Evolutionary conservation across 306 rosid genomes (phyloP).

Genomic region (Pterocarpus macrocarpus): DNA sequence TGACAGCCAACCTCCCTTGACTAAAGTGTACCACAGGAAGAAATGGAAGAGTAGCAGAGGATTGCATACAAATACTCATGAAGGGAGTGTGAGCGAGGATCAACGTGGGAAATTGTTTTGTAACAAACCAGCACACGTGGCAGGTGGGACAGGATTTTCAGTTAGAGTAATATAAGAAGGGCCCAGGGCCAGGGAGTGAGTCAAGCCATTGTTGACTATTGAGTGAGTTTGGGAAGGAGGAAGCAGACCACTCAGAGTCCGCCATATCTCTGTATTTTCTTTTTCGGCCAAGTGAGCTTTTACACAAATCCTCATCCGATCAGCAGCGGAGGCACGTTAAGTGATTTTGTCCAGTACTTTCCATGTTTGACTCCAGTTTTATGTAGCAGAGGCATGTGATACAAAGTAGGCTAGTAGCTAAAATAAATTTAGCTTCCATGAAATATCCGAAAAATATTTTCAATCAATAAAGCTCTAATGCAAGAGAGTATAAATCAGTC

Average conservation of each 20-base stretch:
- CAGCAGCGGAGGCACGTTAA: background rate
- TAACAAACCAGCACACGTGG: background rate
- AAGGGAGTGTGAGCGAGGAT: slow-evolving; percentile 15
- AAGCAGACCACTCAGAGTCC: slow-evolving; percentile 20
- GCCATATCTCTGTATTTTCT: background rate
- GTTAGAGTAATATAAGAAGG: background rate
- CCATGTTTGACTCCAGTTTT: slow-evolving; percentile 29
- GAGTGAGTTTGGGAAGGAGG: slow-evolving; percentile 14
- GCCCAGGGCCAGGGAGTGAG: background rate
- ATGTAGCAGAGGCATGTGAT: background rate
- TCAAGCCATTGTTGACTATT: background rate
- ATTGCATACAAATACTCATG: slow-evolving; percentile 9
- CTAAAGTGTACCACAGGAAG: slow-evolving; percentile 15
- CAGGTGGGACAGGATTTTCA: slow-evolving; percentile 9
- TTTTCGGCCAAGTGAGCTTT: background rate
- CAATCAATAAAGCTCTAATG: slow-evolving; percentile 1
- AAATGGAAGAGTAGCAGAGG: slow-evolving; percentile 20
- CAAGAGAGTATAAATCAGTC: slow-evolving; percentile 32
- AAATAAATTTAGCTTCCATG: slow-evolving; percentile 11
- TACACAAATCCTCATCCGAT: slow-evolving; percentile 2
- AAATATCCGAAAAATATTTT: slow-evolving; percentile 20
- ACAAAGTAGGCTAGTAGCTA: slow-evolving; percentile 5
- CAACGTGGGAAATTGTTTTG: slow-evolving; percentile 21
- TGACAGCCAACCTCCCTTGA: slow-evolving; percentile 17
- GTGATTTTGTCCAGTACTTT: slow-evolving; percentile 18